A percentile compares a stretch with the other conserved stretches of the same genome.
These are phyloP conservation scores for Apophysomyces ossiformis DNA, from an alignment of 371 early-diverging fungal species.

Conservation along the genomic window DNA sequence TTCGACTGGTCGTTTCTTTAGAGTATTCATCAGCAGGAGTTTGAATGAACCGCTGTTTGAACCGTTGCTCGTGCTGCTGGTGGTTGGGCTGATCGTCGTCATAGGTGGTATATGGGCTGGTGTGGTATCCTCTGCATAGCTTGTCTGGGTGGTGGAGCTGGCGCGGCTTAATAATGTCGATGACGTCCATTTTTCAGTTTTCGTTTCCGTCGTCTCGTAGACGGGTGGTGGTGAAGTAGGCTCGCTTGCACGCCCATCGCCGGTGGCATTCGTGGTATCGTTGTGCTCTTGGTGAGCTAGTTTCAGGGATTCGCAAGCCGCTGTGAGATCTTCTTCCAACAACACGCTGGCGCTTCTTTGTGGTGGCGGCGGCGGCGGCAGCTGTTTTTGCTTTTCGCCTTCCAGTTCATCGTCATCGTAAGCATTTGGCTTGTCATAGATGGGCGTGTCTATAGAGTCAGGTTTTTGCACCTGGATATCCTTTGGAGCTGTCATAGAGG, in stretches of 20 bases:
- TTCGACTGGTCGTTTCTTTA: conserved; percentile 29
- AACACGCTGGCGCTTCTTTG: too few relatives aligned
- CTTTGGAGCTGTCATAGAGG: not conserved
- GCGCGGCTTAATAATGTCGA: conserved; percentile 1
- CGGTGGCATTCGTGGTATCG: not conserved
- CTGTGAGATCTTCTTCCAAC: conserved; percentile 1
- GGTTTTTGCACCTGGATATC: conserved; percentile 25
- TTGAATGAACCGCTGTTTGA: conserved; percentile 3
- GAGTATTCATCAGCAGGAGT: conserved; percentile 7
- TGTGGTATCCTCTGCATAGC: not conserved
- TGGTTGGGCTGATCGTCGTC: not conserved
- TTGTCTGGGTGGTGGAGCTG: not conserved
- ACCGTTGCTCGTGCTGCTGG: conserved; percentile 15
- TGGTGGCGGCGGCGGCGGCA: too few relatives aligned
- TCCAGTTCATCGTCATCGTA: conserved; percentile 24
- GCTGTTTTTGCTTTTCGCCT: too few relatives aligned
- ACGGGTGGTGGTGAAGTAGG: not conserved
- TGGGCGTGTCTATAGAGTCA: conserved; percentile 28
- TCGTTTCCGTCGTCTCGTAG: not conserved
- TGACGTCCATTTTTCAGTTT: not conserved
- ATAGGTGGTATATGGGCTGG: not conserved
- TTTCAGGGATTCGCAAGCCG: conserved; percentile 7
- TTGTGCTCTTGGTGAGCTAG: not conserved
- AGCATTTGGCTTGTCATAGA: conserved; percentile 31
- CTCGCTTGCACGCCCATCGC: not conserved